A percentile compares a stretch with the other conserved stretches of the same genome.
Evolutionary conservation across 2,329 filamentous ascomycete genomes (phyloP).

Genomic region (Aspergillus sergii): DNA sequence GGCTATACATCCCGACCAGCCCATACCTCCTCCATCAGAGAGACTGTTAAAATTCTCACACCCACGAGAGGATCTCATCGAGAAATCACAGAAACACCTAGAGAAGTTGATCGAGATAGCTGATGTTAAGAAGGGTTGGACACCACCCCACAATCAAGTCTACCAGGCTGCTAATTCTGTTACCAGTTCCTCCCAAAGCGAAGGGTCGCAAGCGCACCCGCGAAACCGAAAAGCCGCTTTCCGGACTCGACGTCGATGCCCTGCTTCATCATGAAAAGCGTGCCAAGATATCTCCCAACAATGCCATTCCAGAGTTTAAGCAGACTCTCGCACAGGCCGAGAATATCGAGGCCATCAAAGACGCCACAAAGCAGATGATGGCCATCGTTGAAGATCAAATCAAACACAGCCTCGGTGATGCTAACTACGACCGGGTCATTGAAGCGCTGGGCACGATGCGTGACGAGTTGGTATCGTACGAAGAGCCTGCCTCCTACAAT

Average conservation of each 20-base stretch:
- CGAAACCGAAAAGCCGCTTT: constrained; percentile 78
- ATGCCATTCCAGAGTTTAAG: constrained; percentile 89
- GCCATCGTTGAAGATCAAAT: constrained; percentile 70
- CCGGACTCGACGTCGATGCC: constrained; percentile 82
- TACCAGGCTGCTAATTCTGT: constrained; percentile 27
- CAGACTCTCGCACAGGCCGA: constrained; percentile 68
- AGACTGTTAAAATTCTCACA: constrained; percentile 72
- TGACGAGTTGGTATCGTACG: constrained; percentile 72
- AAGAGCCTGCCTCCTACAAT: constrained; percentile 78
- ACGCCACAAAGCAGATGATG: constrained; percentile 74
- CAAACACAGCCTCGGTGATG: constrained; percentile 72
- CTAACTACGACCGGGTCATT: constrained; percentile 71
- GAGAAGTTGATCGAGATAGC: constrained; percentile 68
- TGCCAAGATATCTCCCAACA: constrained; percentile 63
- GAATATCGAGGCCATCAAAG: constrained; percentile 63
- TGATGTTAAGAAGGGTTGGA: constrained; percentile 77
- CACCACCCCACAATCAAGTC: background rate
- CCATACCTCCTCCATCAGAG: constrained; percentile 63
- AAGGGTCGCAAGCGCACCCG: constrained; percentile 70
- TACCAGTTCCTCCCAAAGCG: constrained; percentile 72
- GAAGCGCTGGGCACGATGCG: constrained; percentile 79
- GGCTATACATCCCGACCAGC: constrained; percentile 71
- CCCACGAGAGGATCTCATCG: constrained; percentile 68
- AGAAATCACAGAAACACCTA: constrained; percentile 60
- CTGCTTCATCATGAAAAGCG: constrained; percentile 67